Evolutionary conservation across 2,329 filamentous ascomycete genomes (phyloP).

Genomic region (Claviceps sp.): DNA sequence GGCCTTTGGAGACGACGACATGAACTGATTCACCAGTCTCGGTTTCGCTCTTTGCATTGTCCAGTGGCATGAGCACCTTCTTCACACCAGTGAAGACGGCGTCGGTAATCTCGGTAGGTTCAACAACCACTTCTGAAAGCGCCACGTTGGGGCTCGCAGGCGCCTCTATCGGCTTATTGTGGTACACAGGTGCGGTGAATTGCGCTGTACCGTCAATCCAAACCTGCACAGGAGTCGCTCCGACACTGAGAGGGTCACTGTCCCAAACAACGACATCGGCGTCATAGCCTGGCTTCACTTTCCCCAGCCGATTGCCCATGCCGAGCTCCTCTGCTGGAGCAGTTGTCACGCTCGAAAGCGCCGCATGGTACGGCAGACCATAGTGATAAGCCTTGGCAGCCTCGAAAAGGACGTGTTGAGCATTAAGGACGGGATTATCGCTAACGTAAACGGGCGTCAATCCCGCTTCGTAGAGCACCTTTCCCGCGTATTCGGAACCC

Average conservation of each 20-base stretch:
- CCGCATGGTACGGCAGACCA: conserved; percentile 46
- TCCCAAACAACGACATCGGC: conserved; percentile 51
- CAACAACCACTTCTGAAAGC: conserved; percentile 28
- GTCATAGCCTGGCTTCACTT: conserved; percentile 47
- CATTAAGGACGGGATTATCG: conserved; percentile 57
- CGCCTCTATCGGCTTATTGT: conserved; percentile 32
- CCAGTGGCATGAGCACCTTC: conserved; percentile 33
- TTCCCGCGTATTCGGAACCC: conserved; percentile 52
- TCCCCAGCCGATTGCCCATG: conserved; percentile 43
- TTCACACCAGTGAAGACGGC: conserved; percentile 44
- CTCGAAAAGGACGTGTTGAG: conserved; percentile 56
- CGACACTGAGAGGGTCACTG: conserved; percentile 46
- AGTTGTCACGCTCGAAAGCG: conserved; percentile 43
- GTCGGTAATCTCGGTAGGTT: conserved; percentile 23
- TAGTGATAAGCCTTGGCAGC: conserved; percentile 47
- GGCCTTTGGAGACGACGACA: conserved; percentile 39
- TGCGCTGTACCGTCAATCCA: conserved; percentile 51
- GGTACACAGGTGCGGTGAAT: conserved; percentile 35
- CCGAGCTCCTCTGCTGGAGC: conserved; percentile 45
- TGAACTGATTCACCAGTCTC: conserved; percentile 24
- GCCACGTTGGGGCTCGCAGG: conserved; percentile 27
- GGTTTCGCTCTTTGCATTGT: conserved; percentile 15
- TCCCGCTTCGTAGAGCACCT: conserved; percentile 50
- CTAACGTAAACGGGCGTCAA: conserved; percentile 56
- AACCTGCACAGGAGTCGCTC: conserved; percentile 45